Conservation (phyloP, 768 basidiomycete species). For the Tubosaeta sp. region DNA sequence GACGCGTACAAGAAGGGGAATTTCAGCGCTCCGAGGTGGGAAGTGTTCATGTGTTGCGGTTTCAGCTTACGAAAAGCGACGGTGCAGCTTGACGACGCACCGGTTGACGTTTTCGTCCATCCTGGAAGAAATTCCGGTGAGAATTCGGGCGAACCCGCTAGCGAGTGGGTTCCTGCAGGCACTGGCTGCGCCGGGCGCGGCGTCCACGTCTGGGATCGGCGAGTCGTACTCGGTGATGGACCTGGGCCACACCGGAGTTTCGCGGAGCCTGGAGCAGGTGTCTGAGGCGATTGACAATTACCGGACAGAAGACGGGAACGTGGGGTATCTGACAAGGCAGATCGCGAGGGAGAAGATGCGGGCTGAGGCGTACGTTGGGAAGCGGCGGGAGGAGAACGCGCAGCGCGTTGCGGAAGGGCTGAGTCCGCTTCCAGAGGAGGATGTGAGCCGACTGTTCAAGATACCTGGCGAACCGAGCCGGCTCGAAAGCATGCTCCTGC, state of each 20-base stretch:
- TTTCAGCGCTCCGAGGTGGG: slow-evolving; percentile 83
- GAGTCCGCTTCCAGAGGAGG: slow-evolving; percentile 83
- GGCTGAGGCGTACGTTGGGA: slow-evolving; percentile 75
- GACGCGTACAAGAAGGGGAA: slow-evolving; percentile 78
- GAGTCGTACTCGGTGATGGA: slow-evolving; percentile 68
- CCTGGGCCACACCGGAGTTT: slow-evolving; percentile 64
- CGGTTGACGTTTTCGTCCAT: slow-evolving; percentile 82
- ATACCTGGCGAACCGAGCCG: slow-evolving; percentile 86
- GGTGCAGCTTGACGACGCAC: slow-evolving; percentile 69
- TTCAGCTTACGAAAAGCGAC: slow-evolving; percentile 6
- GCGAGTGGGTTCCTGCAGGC: slow-evolving; percentile 73
- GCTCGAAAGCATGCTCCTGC: slow-evolving; percentile 77
- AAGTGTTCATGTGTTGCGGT: background rate
- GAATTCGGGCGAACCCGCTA: slow-evolving; percentile 77
- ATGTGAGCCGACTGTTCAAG: slow-evolving; percentile 79
- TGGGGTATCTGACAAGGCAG: slow-evolving; percentile 83
- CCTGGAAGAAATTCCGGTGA: slow-evolving; percentile 80
- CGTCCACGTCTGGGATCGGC: slow-evolving; percentile 41
- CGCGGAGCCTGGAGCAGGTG: slow-evolving; percentile 77
- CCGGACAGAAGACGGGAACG: slow-evolving; percentile 88
- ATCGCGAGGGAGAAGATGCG: slow-evolving; percentile 80
- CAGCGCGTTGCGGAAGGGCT: slow-evolving; percentile 77
- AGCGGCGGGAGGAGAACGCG: slow-evolving; percentile 87
- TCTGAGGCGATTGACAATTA: slow-evolving; percentile 83
- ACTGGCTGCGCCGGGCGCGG: slow-evolving; percentile 41